phyloP scores from a whole-genome alignment of 75 land plant species.

The Sequoiadendron giganteum region DNA sequence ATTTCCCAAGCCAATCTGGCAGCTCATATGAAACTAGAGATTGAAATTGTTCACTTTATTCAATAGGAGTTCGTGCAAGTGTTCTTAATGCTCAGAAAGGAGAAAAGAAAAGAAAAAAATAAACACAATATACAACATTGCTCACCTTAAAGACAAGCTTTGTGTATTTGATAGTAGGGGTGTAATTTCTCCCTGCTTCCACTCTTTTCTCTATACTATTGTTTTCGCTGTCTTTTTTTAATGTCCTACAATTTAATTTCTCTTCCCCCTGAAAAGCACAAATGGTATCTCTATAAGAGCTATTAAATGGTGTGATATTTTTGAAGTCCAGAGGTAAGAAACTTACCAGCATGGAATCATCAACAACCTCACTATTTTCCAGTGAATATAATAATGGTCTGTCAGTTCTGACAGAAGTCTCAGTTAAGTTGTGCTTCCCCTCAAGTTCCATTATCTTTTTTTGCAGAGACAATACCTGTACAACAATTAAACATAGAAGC shows the following conservation, averaged over 20 bases:
- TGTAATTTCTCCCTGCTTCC: constrained; percentile 46
- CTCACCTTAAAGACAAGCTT: constrained; percentile 86
- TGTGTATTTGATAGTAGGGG: constrained; percentile 82
- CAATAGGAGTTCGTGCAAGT: background rate
- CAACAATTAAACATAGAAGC: background rate
- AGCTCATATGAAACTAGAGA: background rate
- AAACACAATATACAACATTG: background rate
- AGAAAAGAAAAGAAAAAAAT: background rate
- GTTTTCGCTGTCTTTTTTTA: background rate
- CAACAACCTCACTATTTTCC: background rate
- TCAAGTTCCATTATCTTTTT: background rate
- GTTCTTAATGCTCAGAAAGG: background rate
- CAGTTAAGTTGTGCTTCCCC: background rate
- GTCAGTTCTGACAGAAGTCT: background rate
- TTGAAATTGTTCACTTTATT: background rate
- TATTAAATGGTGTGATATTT: background rate
- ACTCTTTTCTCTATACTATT: constrained; percentile 7
- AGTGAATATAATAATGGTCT: background rate
- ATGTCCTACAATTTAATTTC: background rate
- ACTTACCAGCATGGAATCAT: background rate
- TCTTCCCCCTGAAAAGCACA: background rate
- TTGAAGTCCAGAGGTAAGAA: background rate
- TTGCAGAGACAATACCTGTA: background rate
- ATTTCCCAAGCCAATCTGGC: background rate
- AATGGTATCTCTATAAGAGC: background rate